Conservation (phyloP, 208 protist genomes). For the Endotrypanum monterogeii region DNA sequence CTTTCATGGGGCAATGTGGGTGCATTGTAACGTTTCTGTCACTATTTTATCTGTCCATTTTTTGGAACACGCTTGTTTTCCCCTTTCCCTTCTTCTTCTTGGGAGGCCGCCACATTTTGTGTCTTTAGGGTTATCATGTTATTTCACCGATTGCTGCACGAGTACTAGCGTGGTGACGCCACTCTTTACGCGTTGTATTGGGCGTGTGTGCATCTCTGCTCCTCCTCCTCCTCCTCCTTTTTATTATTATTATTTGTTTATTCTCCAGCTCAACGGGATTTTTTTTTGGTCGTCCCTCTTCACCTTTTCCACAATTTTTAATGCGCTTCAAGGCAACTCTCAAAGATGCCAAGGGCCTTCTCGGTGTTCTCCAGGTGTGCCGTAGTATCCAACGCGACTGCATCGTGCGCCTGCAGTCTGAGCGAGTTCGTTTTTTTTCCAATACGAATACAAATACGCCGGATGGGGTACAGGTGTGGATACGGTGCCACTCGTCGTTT, state of each 20-base stretch:
- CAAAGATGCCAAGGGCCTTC: constrained; percentile 54
- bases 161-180: neutral
- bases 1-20: too few species aligned
- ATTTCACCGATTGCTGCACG: neutral
- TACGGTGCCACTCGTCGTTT: constrained; percentile 53
- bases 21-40: too few species aligned
- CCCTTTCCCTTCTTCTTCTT: neutral
- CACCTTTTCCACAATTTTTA: neutral
- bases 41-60: too few species aligned
- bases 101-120: neutral
- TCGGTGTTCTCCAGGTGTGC: constrained; percentile 60
- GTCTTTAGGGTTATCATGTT: too few species aligned
- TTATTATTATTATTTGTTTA: too few species aligned
- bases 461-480: constrained; percentile 78
- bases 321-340: constrained; percentile 86
- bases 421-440: constrained; percentile 70
- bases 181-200: neutral
- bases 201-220: neutral
- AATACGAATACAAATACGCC: constrained; percentile 45
- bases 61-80: neutral
- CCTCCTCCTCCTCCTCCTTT: neutral
- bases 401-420: constrained; percentile 63
- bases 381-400: constrained; percentile 63
- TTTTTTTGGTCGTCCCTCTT: neutral
- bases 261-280: too few species aligned